Conservation (phyloP, 148 eudicot genomes). For the Beta vulgaris region DNA sequence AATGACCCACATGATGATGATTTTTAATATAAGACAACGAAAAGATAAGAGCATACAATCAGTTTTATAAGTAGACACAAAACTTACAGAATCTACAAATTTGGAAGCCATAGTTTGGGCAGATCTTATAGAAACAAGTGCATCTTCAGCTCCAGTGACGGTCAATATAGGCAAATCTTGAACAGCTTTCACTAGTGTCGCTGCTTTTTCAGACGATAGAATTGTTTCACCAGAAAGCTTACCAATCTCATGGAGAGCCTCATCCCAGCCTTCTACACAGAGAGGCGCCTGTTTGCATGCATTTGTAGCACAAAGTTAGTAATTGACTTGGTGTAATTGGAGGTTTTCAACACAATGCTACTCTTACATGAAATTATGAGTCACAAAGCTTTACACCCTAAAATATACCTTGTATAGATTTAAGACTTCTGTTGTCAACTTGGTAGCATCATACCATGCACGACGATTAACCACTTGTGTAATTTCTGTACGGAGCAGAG, state of each 20-base stretch:
- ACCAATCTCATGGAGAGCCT: constrained; percentile 90
- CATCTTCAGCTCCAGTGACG: constrained; percentile 89
- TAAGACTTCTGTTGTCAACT: constrained; percentile 78
- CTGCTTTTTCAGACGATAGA: constrained; percentile 62
- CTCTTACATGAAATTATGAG: neutral
- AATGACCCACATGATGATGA: constrained; percentile 7
- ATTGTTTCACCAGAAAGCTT: constrained; percentile 79
- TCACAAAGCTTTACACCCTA: neutral
- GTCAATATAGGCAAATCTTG: constrained; percentile 73
- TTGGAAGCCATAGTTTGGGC: constrained; percentile 91
- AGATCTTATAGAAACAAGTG: constrained; percentile 69
- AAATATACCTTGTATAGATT: constrained; percentile 77
- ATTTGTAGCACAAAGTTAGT: neutral
- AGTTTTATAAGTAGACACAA: neutral
- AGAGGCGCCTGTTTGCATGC: constrained; percentile 63
- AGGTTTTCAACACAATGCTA: neutral
- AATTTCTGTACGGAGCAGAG: constrained; percentile 87
- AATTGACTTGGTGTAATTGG: neutral
- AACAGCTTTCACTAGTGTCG: constrained; percentile 58
- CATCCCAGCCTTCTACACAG: constrained; percentile 95
- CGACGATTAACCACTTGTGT: constrained; percentile 94
- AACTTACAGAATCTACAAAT: constrained; percentile 84
- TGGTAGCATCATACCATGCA: constrained; percentile 96
- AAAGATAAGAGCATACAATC: neutral
- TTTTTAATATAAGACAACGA: neutral